A percentile compares a stretch with the other conserved stretches of the same genome.
These are phyloP conservation scores for Ascochyta fabae DNA, from an alignment of 2,329 filamentous ascomycete genomes.

Conservation along the genomic window DNA sequence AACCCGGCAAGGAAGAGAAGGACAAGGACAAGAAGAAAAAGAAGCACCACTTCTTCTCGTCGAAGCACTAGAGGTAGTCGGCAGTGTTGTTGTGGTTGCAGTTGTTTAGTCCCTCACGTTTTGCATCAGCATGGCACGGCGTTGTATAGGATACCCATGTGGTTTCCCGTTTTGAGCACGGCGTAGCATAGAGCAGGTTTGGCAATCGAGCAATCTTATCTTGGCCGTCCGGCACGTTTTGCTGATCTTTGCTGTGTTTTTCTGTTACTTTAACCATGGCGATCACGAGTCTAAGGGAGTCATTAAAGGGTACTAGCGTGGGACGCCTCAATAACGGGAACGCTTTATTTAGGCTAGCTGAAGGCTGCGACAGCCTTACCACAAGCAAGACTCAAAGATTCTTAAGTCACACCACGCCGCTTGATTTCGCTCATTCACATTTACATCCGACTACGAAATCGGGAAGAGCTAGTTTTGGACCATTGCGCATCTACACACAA, in stretches of 20 bases:
- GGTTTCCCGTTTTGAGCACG: background rate
- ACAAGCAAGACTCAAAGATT: background rate
- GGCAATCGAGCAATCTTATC: background rate
- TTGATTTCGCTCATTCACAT: background rate
- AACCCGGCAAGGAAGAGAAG: constrained; percentile 33
- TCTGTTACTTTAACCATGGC: background rate
- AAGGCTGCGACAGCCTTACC: constrained; percentile 7
- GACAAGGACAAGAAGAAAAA: constrained; percentile 58
- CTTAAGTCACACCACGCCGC: background rate
- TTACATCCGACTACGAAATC: background rate
- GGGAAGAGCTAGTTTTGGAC: background rate
- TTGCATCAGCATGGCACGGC: constrained; percentile 18
- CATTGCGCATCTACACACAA: no score
- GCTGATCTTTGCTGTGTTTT: background rate
- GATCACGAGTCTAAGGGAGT: background rate
- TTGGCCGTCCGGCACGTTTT: background rate
- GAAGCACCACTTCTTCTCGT: constrained; percentile 63
- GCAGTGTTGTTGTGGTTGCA: background rate
- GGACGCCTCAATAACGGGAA: constrained; percentile 13
- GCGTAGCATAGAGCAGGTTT: constrained; percentile 11
- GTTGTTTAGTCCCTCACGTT: background rate
- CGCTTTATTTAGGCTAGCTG: background rate
- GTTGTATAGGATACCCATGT: constrained; percentile 11
- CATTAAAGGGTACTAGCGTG: constrained; percentile 6
- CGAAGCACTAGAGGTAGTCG: constrained; percentile 29